Percentiles rank a stretch among this genome's conserved stretches.
Evolutionary conservation across 129 eudicot genomes (phyloP).

Genomic region (Artemisia tridentata): DNA sequence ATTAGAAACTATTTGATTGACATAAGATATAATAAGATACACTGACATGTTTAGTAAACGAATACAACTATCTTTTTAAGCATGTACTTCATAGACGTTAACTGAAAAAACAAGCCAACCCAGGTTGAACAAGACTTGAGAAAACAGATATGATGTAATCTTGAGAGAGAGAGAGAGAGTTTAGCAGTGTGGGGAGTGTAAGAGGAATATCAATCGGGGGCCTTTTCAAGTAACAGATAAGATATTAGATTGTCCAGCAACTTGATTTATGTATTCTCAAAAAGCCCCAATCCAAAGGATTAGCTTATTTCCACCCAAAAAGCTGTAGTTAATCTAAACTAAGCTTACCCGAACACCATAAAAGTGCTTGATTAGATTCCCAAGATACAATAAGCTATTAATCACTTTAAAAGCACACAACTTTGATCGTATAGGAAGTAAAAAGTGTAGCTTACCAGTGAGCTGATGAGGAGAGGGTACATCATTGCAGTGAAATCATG

Average conservation of each 20-base stretch:
- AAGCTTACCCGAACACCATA: no score
- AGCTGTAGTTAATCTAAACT: no score
- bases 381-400: no score
- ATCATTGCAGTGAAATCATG: no score
- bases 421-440: no score
- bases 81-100: background rate
- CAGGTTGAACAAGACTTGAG: conserved; percentile 7
- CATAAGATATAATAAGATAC: conserved; percentile 6
- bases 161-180: background rate
- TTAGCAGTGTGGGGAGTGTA: background rate
- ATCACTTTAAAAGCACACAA: no score
- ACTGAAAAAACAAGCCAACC: conserved; percentile 2
- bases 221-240: conserved; percentile 1
- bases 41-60: background rate
- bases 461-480: no score
- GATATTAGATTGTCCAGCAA: background rate
- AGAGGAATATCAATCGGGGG: background rate
- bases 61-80: background rate
- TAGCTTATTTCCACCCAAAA: no score
- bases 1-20: conserved; percentile 13
- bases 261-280: no score
- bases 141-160: conserved; percentile 2
- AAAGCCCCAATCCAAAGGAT: no score
- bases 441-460: no score
- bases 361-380: no score